These are phyloP conservation scores for Pseudopithomyces chartarum DNA, from an alignment of 2,329 filamentous ascomycete genomes.

Conservation along the genomic window DNA sequence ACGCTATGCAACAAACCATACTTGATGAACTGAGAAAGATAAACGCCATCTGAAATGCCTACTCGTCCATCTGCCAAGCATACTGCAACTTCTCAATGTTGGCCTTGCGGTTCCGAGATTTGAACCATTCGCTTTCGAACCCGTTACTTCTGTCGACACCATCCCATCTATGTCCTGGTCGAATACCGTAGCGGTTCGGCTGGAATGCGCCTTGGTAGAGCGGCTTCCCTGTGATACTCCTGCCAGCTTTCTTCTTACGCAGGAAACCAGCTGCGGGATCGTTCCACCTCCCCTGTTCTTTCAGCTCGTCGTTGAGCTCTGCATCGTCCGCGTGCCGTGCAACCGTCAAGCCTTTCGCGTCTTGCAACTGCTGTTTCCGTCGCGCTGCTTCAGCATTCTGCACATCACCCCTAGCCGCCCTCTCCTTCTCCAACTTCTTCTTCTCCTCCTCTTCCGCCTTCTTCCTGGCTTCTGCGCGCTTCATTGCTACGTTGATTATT, in stretches of 20 bases:
- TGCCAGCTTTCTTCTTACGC: constrained; percentile 54
- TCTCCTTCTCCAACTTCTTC: constrained; percentile 68
- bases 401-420: constrained; percentile 81
- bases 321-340: constrained; percentile 83
- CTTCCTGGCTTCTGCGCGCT: constrained; percentile 81
- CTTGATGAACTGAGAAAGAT: background rate
- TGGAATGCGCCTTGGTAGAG: constrained; percentile 79
- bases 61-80: constrained; percentile 96
- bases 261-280: constrained; percentile 89
- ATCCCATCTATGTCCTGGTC: constrained; percentile 93
- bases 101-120: constrained; percentile 77
- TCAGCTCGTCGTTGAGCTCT: constrained; percentile 83
- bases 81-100: constrained; percentile 83
- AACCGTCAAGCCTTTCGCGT: constrained; percentile 81
- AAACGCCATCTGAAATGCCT: background rate
- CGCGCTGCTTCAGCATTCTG: constrained; percentile 72
- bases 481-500: constrained; percentile 92
- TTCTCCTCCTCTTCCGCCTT: constrained; percentile 73
- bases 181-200: constrained; percentile 92
- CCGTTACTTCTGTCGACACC: constrained; percentile 93
- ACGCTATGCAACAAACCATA: constrained; percentile 5
- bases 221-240: constrained; percentile 61
- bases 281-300: constrained; percentile 80
- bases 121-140: constrained; percentile 92
- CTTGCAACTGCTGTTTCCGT: constrained; percentile 70